These are phyloP conservation scores for Knoxia roxburghii DNA, from an alignment of 257 asterid genomes.

Conservation along the genomic window DNA sequence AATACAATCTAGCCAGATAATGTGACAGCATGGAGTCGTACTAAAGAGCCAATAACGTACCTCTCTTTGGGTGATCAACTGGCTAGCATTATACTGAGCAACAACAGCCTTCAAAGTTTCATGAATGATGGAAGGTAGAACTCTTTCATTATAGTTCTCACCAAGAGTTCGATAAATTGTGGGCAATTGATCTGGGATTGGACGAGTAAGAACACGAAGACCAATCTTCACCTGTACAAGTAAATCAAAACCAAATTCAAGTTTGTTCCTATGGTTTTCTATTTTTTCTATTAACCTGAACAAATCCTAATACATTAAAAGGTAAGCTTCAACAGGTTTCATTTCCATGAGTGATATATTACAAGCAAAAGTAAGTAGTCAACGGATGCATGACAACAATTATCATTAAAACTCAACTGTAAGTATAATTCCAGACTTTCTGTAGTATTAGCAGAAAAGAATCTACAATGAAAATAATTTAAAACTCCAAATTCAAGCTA, in stretches of 20 bases:
- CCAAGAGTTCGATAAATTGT: constrained; percentile 82
- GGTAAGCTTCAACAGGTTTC: neutral
- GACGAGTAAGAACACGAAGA: constrained; percentile 89
- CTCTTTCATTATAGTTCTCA: constrained; percentile 82
- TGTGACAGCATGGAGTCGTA: neutral
- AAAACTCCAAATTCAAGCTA: neutral
- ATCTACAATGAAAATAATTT: neutral
- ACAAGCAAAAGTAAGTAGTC: neutral
- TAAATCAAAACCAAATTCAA: neutral
- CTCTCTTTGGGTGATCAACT: constrained; percentile 96
- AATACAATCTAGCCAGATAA: neutral
- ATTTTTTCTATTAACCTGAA: neutral
- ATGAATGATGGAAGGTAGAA: constrained; percentile 80
- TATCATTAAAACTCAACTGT: neutral
- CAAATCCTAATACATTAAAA: neutral
- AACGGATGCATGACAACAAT: neutral
- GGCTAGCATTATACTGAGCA: constrained; percentile 92
- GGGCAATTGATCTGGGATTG: constrained; percentile 75
- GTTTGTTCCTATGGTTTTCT: neutral
- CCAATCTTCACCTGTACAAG: constrained; percentile 77
- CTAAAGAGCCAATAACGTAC: constrained; percentile 22
- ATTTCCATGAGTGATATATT: neutral
- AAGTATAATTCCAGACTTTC: too few relatives aligned
- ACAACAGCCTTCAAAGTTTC: constrained; percentile 91
- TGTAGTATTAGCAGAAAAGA: neutral